Evolutionary conservation across 331 rosid species (phyloP).

Genomic region (Quercus phellos): DNA sequence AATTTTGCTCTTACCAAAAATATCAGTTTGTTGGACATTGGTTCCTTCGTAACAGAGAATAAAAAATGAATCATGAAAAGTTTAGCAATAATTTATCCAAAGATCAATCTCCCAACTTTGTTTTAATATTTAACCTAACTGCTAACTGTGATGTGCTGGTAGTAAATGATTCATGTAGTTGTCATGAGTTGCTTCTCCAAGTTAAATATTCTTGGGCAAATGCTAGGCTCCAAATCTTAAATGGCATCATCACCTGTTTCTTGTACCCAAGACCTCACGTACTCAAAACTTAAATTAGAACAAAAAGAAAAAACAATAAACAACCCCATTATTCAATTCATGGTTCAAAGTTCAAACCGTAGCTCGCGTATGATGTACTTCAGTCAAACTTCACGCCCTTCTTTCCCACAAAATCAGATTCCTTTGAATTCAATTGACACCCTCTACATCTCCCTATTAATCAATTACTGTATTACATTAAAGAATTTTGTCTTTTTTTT

Average conservation of each 20-base stretch:
- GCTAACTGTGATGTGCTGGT: neutral
- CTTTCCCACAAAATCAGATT: slow-evolving; percentile 30
- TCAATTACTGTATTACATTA: neutral
- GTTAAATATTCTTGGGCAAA: neutral
- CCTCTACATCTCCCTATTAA: slow-evolving; percentile 16
- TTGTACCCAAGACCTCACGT: neutral
- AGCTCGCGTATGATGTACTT: slow-evolving; percentile 1
- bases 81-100: too few relatives aligned
- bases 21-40: neutral
- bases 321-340: neutral
- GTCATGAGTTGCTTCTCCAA: neutral
- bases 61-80: neutral
- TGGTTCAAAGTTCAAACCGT: slow-evolving; percentile 11
- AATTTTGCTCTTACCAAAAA: too few relatives aligned
- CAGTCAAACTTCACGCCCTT: slow-evolving; percentile 40
- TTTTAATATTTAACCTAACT: neutral
- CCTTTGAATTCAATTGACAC: slow-evolving; percentile 30
- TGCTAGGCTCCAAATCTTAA: neutral
- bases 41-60: neutral
- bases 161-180: neutral
- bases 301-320: neutral
- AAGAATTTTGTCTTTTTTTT: slow-evolving; percentile 34
- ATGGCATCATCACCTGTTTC: neutral
- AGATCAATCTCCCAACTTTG: neutral
- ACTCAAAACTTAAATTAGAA: neutral